Conservation (phyloP, 2,329 filamentous ascomycete species). For the Aspergillus sp. region DNA sequence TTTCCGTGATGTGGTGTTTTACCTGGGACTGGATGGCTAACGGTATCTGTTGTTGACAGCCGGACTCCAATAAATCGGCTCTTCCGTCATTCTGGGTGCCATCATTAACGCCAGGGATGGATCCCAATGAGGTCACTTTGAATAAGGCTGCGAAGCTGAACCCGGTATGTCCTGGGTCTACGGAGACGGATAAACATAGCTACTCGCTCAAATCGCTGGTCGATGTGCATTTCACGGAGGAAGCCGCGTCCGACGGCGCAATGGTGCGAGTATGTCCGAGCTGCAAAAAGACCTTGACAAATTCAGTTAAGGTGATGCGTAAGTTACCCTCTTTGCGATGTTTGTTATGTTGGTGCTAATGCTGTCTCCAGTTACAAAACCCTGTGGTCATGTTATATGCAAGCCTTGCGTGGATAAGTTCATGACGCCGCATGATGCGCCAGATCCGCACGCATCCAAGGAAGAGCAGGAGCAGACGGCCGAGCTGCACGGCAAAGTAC, state of each 20-base stretch:
- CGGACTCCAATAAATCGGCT: constrained; percentile 61
- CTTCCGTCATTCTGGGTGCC: constrained; percentile 94
- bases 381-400: constrained; percentile 90
- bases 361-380: constrained; percentile 63
- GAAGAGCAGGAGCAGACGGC: constrained; percentile 45
- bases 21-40: background rate
- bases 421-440: constrained; percentile 59
- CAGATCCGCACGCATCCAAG: constrained; percentile 61
- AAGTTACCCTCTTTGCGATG: constrained; percentile 23
- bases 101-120: constrained; percentile 70
- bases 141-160: constrained; percentile 64
- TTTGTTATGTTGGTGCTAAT: background rate
- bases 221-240: constrained; percentile 73
- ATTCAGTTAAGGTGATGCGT: constrained; percentile 75
- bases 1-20: background rate
- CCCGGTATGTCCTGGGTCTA: constrained; percentile 76
- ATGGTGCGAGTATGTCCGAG: constrained; percentile 69
- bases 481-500: constrained; percentile 47
- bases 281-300: constrained; percentile 79
- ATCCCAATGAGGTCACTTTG: constrained; percentile 56
- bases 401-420: constrained; percentile 82
- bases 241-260: constrained; percentile 54
- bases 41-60: constrained; percentile 22
- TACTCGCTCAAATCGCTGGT: constrained; percentile 79
- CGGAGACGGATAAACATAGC: constrained; percentile 64